A percentile compares a stretch with the other conserved stretches of the same genome.
Conservation (phyloP, 2,329 filamentous ascomycete species). For the Fusarium secorum region DNA sequence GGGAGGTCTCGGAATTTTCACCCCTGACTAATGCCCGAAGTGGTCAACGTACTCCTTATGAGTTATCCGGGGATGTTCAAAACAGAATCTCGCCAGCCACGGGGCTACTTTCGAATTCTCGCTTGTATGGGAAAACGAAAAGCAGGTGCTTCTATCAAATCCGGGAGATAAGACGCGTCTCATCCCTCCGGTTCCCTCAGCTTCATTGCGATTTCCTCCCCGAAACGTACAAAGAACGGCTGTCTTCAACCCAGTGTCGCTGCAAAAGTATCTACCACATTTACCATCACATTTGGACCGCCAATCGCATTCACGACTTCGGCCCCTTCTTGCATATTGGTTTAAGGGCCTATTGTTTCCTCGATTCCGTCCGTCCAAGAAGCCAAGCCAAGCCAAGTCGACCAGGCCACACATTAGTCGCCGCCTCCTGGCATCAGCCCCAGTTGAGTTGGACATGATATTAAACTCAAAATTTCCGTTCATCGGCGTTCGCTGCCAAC, state of each 20-base stretch:
- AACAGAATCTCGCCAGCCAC: background rate
- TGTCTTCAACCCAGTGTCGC: background rate
- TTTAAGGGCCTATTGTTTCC: background rate
- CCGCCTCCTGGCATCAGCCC: background rate
- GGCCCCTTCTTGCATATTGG: background rate
- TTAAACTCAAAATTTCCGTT: background rate
- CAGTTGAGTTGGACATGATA: background rate
- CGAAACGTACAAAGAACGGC: background rate
- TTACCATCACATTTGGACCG: background rate
- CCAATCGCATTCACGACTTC: background rate
- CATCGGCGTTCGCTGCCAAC: background rate
- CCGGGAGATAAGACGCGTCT: background rate
- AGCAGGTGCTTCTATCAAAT: background rate
- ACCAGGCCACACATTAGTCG: background rate
- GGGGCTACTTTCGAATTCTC: background rate
- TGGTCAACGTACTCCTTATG: conserved; percentile 63
- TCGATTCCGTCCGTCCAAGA: background rate
- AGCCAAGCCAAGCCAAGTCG: background rate
- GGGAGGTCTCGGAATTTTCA: conserved; percentile 65
- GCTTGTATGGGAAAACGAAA: background rate
- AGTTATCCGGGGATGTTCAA: background rate
- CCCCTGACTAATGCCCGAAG: conserved; percentile 74
- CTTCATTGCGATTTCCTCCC: conserved; percentile 54
- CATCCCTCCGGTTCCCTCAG: conserved; percentile 53
- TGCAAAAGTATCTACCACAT: background rate